Base-by-base conservation (phyloP, 2,329 filamentous ascomycete genomes). In the Grosmannia penicillata region DNA sequence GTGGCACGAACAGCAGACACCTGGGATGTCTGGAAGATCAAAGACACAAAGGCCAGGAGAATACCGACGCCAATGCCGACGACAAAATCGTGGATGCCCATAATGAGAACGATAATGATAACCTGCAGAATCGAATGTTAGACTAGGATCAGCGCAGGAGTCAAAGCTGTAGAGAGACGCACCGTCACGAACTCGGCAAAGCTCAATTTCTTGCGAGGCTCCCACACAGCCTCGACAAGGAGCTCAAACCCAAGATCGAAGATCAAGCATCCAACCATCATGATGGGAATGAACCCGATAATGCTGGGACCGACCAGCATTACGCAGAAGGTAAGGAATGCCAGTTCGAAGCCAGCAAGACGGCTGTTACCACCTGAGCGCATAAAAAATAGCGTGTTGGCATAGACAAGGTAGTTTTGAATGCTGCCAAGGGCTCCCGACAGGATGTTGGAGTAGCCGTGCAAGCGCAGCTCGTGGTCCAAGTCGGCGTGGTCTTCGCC, bases 41-140 rank as follows among this genome's bases (percentile, higher is more conserved):
- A 81, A 33, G 84, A 89, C 19, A 93, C 71, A 53, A 93, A 96
- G 0, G 91, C 91, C 32, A 98, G 66, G 2, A 93, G 68, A 39
- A 98, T 93, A 5, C 91, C 91, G 23, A 94, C 73, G 10, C 91
- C 77, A 32, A 98, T 95, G 17, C 91, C 91, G 22, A 86, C 75
- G 4, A 98, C 91, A 53, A 98, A 98, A 57, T 98, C 91, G 60
- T 93, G 89, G 9, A 86, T 76, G 2, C 91, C 91, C 91, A 98
- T 98, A 28, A 93, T 84, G 17, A 95, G 63, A 1, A 95, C 86
- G 47, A 96, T 96, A 27, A 77, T 75, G 40, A 94, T 63, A 33
- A 94, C 78, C 72, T 76, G n/a, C n/a, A n/a, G n/a, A n/a, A n/a
- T n/a, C n/a, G n/a, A n/a, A n/a, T n/a, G n/a, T n/a, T n/a, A n/a